Evolutionary conservation across 306 rosid species (phyloP).

Genomic region (Dalbergia oliveri): DNA sequence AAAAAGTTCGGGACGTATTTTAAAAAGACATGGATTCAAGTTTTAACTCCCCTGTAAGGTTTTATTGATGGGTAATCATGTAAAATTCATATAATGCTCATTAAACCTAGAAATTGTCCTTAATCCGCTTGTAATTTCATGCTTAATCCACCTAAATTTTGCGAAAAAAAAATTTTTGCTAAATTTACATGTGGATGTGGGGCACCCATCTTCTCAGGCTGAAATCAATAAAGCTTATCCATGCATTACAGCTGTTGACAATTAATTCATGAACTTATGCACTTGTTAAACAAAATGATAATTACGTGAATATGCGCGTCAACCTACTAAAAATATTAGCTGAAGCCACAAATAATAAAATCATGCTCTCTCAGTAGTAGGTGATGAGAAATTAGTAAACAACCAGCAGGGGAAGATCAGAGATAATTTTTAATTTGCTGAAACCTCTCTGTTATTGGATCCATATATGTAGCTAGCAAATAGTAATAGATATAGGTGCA

Average conservation of each 20-base stretch:
- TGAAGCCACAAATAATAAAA: not conserved
- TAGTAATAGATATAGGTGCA: not conserved
- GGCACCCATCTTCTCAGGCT: not conserved
- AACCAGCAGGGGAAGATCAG: not conserved
- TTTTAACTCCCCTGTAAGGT: too few species aligned
- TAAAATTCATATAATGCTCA: too few species aligned
- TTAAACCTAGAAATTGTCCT: too few species aligned
- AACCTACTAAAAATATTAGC: conserved; percentile 18
- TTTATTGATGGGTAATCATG: too few species aligned
- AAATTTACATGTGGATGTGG: not conserved
- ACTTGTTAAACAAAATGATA: not conserved
- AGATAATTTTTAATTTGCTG: not conserved
- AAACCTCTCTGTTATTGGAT: not conserved
- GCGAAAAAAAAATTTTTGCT: too few species aligned
- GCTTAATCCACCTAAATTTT: too few species aligned
- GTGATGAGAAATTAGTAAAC: not conserved
- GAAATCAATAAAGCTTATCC: conserved; percentile 22
- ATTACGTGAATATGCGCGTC: conserved; percentile 42
- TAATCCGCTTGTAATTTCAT: too few species aligned
- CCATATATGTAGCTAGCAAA: not conserved
- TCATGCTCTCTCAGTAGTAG: not conserved
- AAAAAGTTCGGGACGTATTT: too few species aligned
- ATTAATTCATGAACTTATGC: conserved; percentile 28
- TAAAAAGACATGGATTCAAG: too few species aligned
- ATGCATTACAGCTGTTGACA: conserved; percentile 58